These are phyloP conservation scores for Phytophthora syringae DNA, from an alignment of 352 stramenopile species.

Conservation along the genomic window DNA sequence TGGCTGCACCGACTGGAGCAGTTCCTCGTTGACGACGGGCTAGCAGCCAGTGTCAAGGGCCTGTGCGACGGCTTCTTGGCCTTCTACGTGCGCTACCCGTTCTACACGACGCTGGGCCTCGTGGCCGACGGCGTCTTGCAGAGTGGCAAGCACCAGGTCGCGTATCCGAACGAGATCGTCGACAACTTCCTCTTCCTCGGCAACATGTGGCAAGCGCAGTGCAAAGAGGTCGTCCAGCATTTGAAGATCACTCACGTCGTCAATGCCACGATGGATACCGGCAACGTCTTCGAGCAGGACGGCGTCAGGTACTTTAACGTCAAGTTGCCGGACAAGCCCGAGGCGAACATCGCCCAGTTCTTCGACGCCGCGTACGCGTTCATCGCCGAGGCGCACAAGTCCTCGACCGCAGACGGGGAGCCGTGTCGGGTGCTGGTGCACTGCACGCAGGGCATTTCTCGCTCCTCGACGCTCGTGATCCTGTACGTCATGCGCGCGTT, in stretches of 20 bases:
- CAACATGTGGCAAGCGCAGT: slow-evolving; percentile 80
- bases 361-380: slow-evolving; percentile 61
- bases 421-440: slow-evolving; percentile 69
- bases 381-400: slow-evolving; percentile 40
- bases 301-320: slow-evolving; percentile 68
- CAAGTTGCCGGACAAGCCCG: slow-evolving; percentile 54
- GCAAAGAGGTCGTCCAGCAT: slow-evolving; percentile 52
- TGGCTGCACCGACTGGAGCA: slow-evolving; percentile 47
- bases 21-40: slow-evolving; percentile 55
- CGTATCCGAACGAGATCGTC: slow-evolving; percentile 78
- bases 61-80: slow-evolving; percentile 45
- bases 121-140: slow-evolving; percentile 33
- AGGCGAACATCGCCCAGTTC: slow-evolving; percentile 50
- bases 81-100: slow-evolving; percentile 66
- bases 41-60: slow-evolving; percentile 51
- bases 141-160: slow-evolving; percentile 45
- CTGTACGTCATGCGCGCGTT: slow-evolving; percentile 73
- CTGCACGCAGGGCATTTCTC: slow-evolving; percentile 77
- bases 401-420: slow-evolving; percentile 9
- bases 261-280: slow-evolving; percentile 65
- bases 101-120: slow-evolving; percentile 56
- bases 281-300: slow-evolving; percentile 56
- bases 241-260: slow-evolving; percentile 80
- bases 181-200: slow-evolving; percentile 71
- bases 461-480: slow-evolving; percentile 71